Conservation (phyloP, 2,329 filamentous ascomycete genomes). For the Ilyonectria mors-panacis region DNA sequence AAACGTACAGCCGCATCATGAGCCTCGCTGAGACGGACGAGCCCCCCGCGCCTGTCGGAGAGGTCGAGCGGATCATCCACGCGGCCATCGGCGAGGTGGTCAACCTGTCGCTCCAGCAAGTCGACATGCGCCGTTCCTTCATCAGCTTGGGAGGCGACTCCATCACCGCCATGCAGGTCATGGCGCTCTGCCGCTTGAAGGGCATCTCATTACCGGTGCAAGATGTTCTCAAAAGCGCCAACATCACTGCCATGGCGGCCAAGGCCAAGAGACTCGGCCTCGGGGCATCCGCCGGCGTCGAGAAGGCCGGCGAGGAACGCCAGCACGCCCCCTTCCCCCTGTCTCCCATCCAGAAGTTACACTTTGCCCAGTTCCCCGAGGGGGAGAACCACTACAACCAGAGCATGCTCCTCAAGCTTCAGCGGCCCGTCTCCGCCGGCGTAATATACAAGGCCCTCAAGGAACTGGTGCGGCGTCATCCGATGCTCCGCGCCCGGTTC, state of each 20-base stretch:
- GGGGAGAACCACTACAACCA: constrained; percentile 18
- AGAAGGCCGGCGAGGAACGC: neutral
- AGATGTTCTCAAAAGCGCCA: neutral
- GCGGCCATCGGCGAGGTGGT: neutral
- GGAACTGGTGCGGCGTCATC: constrained; percentile 12
- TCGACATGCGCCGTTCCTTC: constrained; percentile 48
- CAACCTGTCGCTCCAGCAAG: neutral
- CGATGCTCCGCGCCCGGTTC: constrained; percentile 27
- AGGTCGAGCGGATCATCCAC: neutral
- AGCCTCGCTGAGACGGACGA: neutral
- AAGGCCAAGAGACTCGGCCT: neutral
- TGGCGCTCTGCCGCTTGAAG: neutral
- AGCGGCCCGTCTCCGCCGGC: neutral
- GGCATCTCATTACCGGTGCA: neutral
- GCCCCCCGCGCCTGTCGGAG: too few species aligned
- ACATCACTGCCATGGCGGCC: neutral
- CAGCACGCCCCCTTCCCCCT: constrained; percentile 7
- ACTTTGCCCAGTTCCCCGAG: constrained; percentile 12
- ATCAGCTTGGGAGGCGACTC: constrained; percentile 49
- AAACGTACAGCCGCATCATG: neutral
- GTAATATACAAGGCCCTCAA: constrained; percentile 9
- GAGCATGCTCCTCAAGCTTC: constrained; percentile 19
- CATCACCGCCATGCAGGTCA: constrained; percentile 53
- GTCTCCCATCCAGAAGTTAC: constrained; percentile 22
- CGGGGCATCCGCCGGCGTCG: neutral